Base-by-base conservation (phyloP, 2,329 filamentous ascomycete genomes). In the Fusarium fracticaudum region DNA sequence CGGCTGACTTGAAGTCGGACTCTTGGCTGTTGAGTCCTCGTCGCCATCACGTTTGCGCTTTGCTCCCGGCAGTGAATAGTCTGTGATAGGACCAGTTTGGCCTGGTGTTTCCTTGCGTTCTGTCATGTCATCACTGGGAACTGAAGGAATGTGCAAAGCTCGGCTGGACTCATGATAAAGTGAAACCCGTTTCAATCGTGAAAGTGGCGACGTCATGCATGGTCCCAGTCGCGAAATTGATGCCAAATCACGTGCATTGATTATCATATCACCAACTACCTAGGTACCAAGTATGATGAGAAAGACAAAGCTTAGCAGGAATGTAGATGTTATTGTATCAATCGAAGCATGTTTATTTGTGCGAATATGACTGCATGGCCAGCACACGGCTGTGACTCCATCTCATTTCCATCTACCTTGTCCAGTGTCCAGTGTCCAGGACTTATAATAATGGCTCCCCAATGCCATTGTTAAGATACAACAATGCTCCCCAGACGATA, bases 221-320 rank as follows among this genome's bases (percentile, higher is more conserved):
- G 24, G 35, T 45, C 47, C 37, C n/a, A 54, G 48, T 78, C 82
- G 71, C 82, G 80, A 78, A 79, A 83, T 65, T 79, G 76, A 80
- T 81, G 78, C 82, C 81, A 77, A 55, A 77, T 84, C 82, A 84
- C 82, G 82, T 84, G 82, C 41, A 29, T 12, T 29, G 7, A 10
- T 38, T 22, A 26, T n/a, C 31, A 62, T 8, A 17, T 41, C 31
- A 38, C 38, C 24, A 22, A 37, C 18, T 29, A 20, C 29, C 29
- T 29, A 35, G 33, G 33, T 35, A 35, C 20, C n/a, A 29, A 37
- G 20, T 35, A n/a, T 18, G 18, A 29, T 24, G n/a, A 29, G 35
- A 18, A 31, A 13, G 47, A 40, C 31, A 55, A 29, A 55, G 11
- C 24, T 20, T 38, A n/a, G 20, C 15, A 57, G 63, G 37, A 31